phyloP scores from a whole-genome alignment of 495 filamentous ascomycete genomes.

The Thermothielavioides terrestris region DNA sequence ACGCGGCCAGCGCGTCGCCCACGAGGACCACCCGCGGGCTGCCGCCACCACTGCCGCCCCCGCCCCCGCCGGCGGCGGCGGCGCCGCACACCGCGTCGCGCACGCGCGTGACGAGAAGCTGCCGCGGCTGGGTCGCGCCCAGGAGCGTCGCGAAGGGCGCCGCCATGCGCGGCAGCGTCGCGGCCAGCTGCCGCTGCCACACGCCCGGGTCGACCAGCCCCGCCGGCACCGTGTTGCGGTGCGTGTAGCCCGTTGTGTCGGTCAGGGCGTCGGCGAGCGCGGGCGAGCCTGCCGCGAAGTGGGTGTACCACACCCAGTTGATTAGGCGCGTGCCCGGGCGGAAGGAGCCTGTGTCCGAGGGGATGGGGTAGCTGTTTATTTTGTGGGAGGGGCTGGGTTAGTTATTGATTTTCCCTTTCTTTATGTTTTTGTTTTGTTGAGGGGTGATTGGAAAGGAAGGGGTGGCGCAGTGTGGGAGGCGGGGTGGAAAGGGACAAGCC shows the following conservation, averaged over 20 bases:
- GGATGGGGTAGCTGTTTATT: conserved; percentile 43
- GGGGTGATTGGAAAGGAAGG: background rate
- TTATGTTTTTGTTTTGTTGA: too few relatives aligned
- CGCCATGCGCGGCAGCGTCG: conserved; percentile 20
- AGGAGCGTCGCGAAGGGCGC: conserved; percentile 40
- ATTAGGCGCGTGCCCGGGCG: conserved; percentile 31
- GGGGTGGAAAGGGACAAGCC: background rate
- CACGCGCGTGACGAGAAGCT: conserved; percentile 39
- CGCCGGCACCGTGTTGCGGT: conserved; percentile 37
- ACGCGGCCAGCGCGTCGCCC: conserved; percentile 42
- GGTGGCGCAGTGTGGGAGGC: background rate
- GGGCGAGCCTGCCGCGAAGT: conserved; percentile 27
- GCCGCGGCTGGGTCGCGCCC: conserved; percentile 23
- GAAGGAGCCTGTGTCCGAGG: conserved; percentile 34
- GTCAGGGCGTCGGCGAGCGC: conserved; percentile 39
- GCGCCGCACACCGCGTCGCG: conserved; percentile 34
- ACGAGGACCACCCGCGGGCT: conserved; percentile 40
- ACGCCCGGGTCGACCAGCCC: conserved; percentile 32
- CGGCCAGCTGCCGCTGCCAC: conserved; percentile 30
- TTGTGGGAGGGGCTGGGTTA: background rate
- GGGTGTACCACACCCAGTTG: conserved; percentile 47
- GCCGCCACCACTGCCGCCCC: too few relatives aligned
- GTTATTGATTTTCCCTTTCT: too few relatives aligned
- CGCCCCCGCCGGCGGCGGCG: conserved; percentile 31
- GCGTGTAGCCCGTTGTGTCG: conserved; percentile 30